These are phyloP conservation scores for Cryptosporidium bovis DNA, from an alignment of 169 alveolate genomes.

Conservation along the genomic window DNA sequence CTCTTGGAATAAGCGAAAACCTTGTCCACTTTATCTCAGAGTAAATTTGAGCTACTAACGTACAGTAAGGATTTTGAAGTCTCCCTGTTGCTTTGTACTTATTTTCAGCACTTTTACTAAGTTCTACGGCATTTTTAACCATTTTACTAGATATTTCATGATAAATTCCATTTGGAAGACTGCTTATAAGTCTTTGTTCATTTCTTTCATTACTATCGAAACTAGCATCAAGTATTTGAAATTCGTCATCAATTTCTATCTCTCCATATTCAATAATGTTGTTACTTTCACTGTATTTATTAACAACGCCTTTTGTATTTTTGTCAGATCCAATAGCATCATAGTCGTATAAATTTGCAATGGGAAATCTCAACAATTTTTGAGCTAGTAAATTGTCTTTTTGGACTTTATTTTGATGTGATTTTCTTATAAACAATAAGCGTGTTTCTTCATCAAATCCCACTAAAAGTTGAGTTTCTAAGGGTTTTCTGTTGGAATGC, in stretches of 20 bases:
- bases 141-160: slow-evolving; percentile 35
- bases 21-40: slow-evolving; percentile 68
- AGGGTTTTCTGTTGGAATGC: slow-evolving; percentile 57
- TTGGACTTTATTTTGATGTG: slow-evolving; percentile 45
- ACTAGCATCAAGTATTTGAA: not conserved
- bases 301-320: not conserved
- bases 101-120: slow-evolving; percentile 37
- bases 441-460: slow-evolving; percentile 56
- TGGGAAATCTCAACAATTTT: slow-evolving; percentile 59
- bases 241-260: not conserved
- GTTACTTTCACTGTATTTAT: not conserved
- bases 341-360: not conserved
- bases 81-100: slow-evolving; percentile 20
- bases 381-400: slow-evolving; percentile 53
- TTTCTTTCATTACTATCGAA: not conserved
- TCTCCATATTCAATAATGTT: slow-evolving; percentile 14
- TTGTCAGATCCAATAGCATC: not conserved
- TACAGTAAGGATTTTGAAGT: slow-evolving; percentile 45
- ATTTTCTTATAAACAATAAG: slow-evolving; percentile 55
- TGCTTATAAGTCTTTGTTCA: not conserved
- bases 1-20: slow-evolving; percentile 44
- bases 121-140: slow-evolving; percentile 41
- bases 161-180: slow-evolving; percentile 27
- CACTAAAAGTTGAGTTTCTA: slow-evolving; percentile 21
- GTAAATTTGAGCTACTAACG: slow-evolving; percentile 27